phyloP scores from a whole-genome alignment of 2,329 filamentous ascomycete species.

The Pseudogymnoascus sp. region DNA sequence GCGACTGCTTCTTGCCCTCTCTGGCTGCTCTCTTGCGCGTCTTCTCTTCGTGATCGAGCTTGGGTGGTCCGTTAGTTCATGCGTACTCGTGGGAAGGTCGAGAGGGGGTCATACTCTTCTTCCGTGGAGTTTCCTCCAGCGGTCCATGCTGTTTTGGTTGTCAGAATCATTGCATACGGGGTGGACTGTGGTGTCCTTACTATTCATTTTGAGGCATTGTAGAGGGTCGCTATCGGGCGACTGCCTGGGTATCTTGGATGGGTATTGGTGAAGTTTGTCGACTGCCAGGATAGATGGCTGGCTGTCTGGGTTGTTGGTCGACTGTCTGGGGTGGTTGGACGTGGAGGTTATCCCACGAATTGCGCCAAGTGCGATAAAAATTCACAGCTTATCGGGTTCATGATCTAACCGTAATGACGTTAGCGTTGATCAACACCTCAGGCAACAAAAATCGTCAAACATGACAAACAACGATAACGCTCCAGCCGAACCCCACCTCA shows the following conservation, averaged over 20 bases:
- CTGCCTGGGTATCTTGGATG: neutral
- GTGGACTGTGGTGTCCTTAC: neutral
- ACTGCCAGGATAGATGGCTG: slow-evolving; percentile 1
- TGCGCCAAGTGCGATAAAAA: slow-evolving; percentile 11
- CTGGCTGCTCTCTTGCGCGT: slow-evolving; percentile 76
- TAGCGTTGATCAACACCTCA: slow-evolving; percentile 5
- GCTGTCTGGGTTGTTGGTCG: neutral
- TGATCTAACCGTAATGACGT: neutral
- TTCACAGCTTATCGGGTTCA: slow-evolving; percentile 4
- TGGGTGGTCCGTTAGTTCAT: slow-evolving; percentile 29
- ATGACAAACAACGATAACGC: neutral
- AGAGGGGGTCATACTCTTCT: slow-evolving; percentile 1
- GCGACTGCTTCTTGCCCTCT: slow-evolving; percentile 76
- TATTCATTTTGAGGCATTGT: slow-evolving; percentile 11
- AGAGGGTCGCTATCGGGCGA: slow-evolving; percentile 1
- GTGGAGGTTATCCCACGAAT: slow-evolving; percentile 9
- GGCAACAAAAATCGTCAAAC: neutral
- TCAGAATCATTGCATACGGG: neutral
- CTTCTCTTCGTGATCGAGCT: slow-evolving; percentile 75
- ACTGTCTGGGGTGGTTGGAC: slow-evolving; percentile 9
- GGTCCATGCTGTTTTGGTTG: slow-evolving; percentile 11
- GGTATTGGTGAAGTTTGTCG: neutral
- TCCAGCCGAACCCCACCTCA: too few relatives aligned
- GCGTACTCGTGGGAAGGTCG: neutral
- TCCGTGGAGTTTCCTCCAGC: slow-evolving; percentile 12